Evolutionary conservation across 805 yeast genomes (phyloP), one percentile per base, ranked within the genome.

Genomic region (Saccharomyces paradoxus): DNA sequence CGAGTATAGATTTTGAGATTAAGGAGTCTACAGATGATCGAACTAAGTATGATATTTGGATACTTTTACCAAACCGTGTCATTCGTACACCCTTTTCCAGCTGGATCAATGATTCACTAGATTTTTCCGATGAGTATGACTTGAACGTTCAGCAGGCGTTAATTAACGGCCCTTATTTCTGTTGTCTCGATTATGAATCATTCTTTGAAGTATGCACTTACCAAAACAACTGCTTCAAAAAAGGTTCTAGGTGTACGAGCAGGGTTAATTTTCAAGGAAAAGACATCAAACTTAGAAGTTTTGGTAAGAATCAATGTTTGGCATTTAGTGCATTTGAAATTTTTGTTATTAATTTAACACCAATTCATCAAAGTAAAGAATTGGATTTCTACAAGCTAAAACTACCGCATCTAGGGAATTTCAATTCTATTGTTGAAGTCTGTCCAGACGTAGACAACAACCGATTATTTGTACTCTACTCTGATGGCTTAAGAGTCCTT

Each of bases 401-500:
- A 30, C 17, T 61, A 21, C 66, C 69, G 9, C 55, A 55, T n/a
- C 48, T 46, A 47, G 49, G 51, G 12, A 54, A 55, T 31, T 28
- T 47, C 4, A 55, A 56, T 24, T 55, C 61, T 1, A 60, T 63
- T 5, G 17, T 60, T 7, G 64, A 63, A 30, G 57, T 55, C 8
- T 49, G 46, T 22, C 50, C 49, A 4, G 59, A 58, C 37, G n/a
- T 49, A 7, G 30, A 29, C 3, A 50, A 44, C 22, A 31, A 52
- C n/a, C 52, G 49, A 9, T 41, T 63, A 12, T 65, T 61, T 46
- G 51, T 68, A 7, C 50, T 63, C 21, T 63, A 54, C 49, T 51
- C 58, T n/a, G 60, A 58, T 48, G 68, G 70, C 4, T 29, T 68
- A 7, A 56, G 59, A 48, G 53, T 67, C 12, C 54, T 55, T 22